Evolutionary conservation across 2,329 filamentous ascomycete species (phyloP).

Genomic region (Claviceps africana): DNA sequence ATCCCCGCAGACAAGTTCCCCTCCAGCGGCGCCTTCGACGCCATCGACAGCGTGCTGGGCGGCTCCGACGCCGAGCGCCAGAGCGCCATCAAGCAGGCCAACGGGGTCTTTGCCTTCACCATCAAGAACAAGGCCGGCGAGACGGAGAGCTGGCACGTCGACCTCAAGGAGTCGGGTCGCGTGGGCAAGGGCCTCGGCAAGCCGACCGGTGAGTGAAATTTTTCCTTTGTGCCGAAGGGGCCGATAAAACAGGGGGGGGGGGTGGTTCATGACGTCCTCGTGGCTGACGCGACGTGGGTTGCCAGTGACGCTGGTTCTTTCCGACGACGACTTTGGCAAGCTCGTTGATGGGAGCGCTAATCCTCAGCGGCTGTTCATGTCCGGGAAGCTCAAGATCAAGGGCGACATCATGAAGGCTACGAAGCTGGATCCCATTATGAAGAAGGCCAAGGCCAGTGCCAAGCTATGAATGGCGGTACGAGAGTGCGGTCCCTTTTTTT

Average conservation of each 20-base stretch:
- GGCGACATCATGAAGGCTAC: conserved; percentile 98
- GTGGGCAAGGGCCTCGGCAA: conserved; percentile 70
- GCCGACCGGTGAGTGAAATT: conserved; percentile 61
- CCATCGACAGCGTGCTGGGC: conserved; percentile 60
- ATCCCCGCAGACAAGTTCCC: conserved; percentile 72
- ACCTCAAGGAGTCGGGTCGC: conserved; percentile 78
- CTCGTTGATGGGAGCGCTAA: conserved; percentile 81
- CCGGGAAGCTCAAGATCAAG: conserved; percentile 96
- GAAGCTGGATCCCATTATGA: conserved; percentile 84
- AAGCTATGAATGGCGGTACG: conserved; percentile 58
- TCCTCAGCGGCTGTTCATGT: conserved; percentile 92
- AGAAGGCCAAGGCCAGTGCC: conserved; percentile 71
- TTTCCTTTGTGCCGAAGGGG: no score
- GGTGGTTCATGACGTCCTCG: no score
- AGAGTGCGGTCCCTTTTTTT: no score
- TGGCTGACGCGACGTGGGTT: not conserved
- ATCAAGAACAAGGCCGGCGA: conserved; percentile 77
- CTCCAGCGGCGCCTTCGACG: conserved; percentile 80
- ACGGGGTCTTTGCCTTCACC: conserved; percentile 78
- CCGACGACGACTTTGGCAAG: conserved; percentile 74
- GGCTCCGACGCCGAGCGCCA: conserved; percentile 60
- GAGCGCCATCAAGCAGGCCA: conserved; percentile 78
- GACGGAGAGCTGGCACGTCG: conserved; percentile 82
- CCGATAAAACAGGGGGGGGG: no score
- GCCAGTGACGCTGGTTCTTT: conserved; percentile 69